Percentiles rank a stretch among this genome's conserved stretches.
Conservation (phyloP, 257 asterid species). For the Nicotiana otophora region DNA sequence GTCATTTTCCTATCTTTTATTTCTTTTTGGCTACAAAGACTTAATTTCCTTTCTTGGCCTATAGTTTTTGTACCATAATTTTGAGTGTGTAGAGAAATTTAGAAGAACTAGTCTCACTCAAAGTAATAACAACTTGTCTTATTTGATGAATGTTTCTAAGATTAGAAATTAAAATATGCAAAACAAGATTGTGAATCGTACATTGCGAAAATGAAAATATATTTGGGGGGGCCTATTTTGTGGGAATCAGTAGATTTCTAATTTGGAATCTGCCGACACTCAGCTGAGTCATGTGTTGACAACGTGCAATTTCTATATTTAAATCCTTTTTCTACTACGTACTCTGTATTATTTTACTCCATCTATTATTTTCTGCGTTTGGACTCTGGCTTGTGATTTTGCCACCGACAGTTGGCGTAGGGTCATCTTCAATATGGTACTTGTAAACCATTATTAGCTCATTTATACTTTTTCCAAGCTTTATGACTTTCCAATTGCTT, state of each 20-base stretch:
- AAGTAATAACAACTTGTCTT: background rate
- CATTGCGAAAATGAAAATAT: background rate
- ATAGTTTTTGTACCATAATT: background rate
- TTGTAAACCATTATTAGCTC: background rate
- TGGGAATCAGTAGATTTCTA: background rate
- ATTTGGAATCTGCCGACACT: conserved; percentile 4
- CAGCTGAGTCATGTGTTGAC: background rate
- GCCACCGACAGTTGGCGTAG: conserved; percentile 9
- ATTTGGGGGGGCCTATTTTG: background rate
- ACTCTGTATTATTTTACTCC: background rate
- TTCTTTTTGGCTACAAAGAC: background rate
- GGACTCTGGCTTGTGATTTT: background rate
- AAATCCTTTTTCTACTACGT: background rate
- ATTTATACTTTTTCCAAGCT: background rate
- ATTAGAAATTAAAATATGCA: background rate
- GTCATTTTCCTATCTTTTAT: background rate
- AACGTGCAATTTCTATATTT: background rate
- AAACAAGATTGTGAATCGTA: background rate
- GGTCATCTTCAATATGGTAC: background rate
- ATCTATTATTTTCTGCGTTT: background rate
- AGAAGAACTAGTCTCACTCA: background rate
- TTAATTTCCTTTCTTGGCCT: background rate
- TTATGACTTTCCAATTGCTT: background rate
- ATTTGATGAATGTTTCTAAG: background rate
- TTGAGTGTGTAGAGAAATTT: background rate